Percentiles rank a stretch among this genome's conserved stretches.
Conservation (phyloP, 345 rosid genomes). For the Arabidopsis suecica region DNA sequence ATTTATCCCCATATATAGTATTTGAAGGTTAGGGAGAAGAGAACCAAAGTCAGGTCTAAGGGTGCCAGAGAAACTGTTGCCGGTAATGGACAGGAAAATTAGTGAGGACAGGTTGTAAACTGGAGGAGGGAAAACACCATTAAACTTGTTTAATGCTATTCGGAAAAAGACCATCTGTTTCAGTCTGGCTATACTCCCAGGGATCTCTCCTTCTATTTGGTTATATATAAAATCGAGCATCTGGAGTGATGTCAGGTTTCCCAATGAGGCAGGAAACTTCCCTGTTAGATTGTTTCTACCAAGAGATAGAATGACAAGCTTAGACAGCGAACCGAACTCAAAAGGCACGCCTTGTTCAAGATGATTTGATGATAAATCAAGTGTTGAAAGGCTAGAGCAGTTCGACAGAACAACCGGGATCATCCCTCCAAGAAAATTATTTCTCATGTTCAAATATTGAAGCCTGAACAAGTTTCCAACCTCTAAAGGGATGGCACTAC, state of each 20-base stretch:
- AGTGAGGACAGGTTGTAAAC: constrained; percentile 35
- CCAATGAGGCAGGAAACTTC: constrained; percentile 36
- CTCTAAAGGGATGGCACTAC: constrained; percentile 26
- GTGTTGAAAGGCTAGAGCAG: constrained; percentile 32
- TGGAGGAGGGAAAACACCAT: constrained; percentile 39
- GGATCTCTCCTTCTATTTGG: constrained; percentile 42
- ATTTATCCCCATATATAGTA: constrained; percentile 33
- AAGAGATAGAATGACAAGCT: constrained; percentile 28
- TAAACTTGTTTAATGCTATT: constrained; percentile 36
- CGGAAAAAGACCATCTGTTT: constrained; percentile 32
- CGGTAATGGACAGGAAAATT: constrained; percentile 28
- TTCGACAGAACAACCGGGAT: constrained; percentile 34
- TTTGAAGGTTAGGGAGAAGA: constrained; percentile 41
- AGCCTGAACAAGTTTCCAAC: constrained; percentile 34
- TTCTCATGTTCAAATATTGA: constrained; percentile 33
- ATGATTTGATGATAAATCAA: constrained; percentile 40
- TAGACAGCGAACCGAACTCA: constrained; percentile 23
- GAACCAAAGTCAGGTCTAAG: constrained; percentile 37
- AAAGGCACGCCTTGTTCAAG: constrained; percentile 32
- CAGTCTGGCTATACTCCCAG: constrained; percentile 29
- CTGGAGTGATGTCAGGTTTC: constrained; percentile 41
- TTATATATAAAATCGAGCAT: constrained; percentile 29
- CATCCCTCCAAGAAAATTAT: constrained; percentile 33
- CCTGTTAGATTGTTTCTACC: constrained; percentile 39
- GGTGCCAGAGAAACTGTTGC: constrained; percentile 34